Evolutionary conservation across 2,329 filamentous ascomycete genomes (phyloP).

Genomic region (Clarireedia hainanense): DNA sequence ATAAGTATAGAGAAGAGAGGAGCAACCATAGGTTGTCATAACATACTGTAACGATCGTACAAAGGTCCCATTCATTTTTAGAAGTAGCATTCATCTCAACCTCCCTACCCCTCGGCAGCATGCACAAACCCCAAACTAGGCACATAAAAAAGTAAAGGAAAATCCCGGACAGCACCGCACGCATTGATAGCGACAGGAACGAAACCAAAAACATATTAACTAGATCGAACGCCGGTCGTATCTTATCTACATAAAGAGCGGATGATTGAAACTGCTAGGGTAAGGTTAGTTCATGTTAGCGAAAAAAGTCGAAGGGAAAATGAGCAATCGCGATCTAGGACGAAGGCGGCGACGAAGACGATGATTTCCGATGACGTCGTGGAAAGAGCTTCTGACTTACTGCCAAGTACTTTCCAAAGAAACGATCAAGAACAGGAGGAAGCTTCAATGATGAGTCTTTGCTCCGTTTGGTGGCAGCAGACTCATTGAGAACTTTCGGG

Average conservation of each 20-base stretch:
- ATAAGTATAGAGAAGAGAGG: background rate
- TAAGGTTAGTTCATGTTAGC: background rate
- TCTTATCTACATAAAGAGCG: slow-evolving; percentile 7
- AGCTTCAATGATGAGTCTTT: slow-evolving; percentile 4
- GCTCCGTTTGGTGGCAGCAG: background rate
- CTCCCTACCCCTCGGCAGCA: slow-evolving; percentile 7
- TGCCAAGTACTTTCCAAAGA: slow-evolving; percentile 12
- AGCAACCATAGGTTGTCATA: background rate
- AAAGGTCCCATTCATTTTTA: background rate
- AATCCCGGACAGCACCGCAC: slow-evolving; percentile 12
- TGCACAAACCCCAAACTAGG: slow-evolving; percentile 13
- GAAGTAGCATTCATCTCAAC: background rate
- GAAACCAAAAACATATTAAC: slow-evolving; percentile 10
- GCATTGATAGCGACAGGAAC: slow-evolving; percentile 13
- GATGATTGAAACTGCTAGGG: slow-evolving; percentile 8
- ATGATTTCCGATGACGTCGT: background rate
- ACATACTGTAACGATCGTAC: background rate
- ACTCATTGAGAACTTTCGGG: slow-evolving; percentile 13
- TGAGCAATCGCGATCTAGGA: background rate
- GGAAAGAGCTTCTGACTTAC: slow-evolving; percentile 5
- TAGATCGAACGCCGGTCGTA: slow-evolving; percentile 5
- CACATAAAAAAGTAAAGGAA: slow-evolving; percentile 12
- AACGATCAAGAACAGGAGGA: slow-evolving; percentile 6
- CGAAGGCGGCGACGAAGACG: background rate
- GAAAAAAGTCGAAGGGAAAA: background rate